phyloP scores from a whole-genome alignment of 371 early-diverging fungal genomes.

The Parasitella parasitica region DNA sequence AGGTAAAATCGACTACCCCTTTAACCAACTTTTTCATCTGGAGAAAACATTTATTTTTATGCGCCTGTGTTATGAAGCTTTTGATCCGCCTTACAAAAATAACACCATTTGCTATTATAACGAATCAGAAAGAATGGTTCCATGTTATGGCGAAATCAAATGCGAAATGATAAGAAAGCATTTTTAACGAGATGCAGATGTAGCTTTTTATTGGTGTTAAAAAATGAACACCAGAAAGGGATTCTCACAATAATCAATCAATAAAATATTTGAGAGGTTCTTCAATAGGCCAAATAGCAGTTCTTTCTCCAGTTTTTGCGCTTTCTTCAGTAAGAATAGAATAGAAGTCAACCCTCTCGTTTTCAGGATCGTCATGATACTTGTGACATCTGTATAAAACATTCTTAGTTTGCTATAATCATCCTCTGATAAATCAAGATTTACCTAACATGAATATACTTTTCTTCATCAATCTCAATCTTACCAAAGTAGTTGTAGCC shows the following conservation, averaged over 20 bases:
- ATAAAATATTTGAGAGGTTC: constrained; percentile 56
- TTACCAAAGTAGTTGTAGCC: constrained; percentile 59
- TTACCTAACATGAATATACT: constrained; percentile 54
- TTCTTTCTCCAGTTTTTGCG: no score
- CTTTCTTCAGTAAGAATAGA: constrained; percentile 49
- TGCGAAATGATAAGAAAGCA: no score
- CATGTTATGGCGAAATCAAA: no score
- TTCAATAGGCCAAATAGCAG: constrained; percentile 54
- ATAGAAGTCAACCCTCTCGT: constrained; percentile 41
- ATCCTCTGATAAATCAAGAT: not conserved
- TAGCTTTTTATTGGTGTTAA: not conserved
- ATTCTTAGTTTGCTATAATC: not conserved
- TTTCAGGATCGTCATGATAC: constrained; percentile 28
- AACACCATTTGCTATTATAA: no score
- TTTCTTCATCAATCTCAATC: constrained; percentile 49
- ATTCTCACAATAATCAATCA: constrained; percentile 49
- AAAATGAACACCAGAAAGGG: no score
- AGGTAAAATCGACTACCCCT: no score
- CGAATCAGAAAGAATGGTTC: no score
- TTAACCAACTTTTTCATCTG: no score
- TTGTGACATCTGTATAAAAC: constrained; percentile 41
- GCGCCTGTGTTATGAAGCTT: no score
- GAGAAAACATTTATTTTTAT: not conserved
- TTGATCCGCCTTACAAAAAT: no score
- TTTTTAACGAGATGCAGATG: no score